Percentiles rank a stretch among this genome's conserved stretches.
Evolutionary conservation across 2,329 filamentous ascomycete genomes (phyloP).

Genomic region (Verticillium albo-atrum): DNA sequence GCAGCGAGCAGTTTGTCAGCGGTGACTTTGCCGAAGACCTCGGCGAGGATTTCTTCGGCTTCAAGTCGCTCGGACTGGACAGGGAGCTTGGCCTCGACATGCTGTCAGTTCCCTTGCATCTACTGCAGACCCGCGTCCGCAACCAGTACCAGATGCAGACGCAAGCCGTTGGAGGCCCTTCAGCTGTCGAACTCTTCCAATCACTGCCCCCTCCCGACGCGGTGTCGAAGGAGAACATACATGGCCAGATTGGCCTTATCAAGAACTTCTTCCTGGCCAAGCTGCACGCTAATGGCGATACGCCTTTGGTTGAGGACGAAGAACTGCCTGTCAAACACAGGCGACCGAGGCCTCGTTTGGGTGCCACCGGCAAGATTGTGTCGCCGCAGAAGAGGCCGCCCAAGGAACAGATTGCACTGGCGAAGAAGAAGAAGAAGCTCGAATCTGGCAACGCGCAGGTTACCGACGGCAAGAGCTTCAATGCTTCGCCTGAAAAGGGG

Average conservation of each 20-base stretch:
- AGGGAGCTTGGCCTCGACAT: slow-evolving; percentile 84
- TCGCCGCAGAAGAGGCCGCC: slow-evolving; percentile 78
- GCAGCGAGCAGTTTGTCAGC: slow-evolving; percentile 92
- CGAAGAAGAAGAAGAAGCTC: slow-evolving; percentile 83
- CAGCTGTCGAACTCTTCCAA: slow-evolving; percentile 56
- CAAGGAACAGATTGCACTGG: slow-evolving; percentile 75
- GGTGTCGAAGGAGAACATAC: slow-evolving; percentile 73
- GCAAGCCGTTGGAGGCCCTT: slow-evolving; percentile 53
- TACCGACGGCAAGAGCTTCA: slow-evolving; percentile 38
- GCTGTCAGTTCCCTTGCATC: slow-evolving; percentile 86
- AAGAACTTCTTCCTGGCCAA: slow-evolving; percentile 90
- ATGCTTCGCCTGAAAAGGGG: slow-evolving; percentile 27
- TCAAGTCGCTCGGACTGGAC: slow-evolving; percentile 90
- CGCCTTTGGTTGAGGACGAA: slow-evolving; percentile 83
- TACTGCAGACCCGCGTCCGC: slow-evolving; percentile 86
- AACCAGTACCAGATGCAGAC: slow-evolving; percentile 77
- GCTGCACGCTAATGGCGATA: slow-evolving; percentile 70
- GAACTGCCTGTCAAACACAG: slow-evolving; percentile 91
- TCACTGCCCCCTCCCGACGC: slow-evolving; percentile 67
- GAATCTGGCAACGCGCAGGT: slow-evolving; percentile 48
- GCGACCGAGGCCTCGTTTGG: slow-evolving; percentile 61
- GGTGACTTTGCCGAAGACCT: slow-evolving; percentile 98
- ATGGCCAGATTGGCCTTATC: slow-evolving; percentile 78
- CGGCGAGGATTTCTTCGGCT: slow-evolving; percentile 98
- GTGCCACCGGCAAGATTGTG: slow-evolving; percentile 78